Conservation (phyloP, 1,284 basidiomycete genomes). For the Fomitopsis schrenkii region DNA sequence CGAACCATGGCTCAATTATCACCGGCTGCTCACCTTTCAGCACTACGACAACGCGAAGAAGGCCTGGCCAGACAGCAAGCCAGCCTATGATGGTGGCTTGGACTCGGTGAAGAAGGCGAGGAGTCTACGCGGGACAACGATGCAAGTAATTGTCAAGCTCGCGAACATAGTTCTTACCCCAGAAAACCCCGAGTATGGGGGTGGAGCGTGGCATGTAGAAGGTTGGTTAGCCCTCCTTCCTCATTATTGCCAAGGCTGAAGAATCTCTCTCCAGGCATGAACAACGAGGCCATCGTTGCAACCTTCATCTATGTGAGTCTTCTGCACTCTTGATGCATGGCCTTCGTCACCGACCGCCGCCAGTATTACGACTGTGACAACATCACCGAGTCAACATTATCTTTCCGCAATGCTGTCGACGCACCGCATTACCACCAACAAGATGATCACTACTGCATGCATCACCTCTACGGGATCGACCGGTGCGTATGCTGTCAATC, state of each 20-base stretch:
- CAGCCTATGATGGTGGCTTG: background rate
- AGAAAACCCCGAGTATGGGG: conserved; percentile 31
- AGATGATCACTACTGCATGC: conserved; percentile 1
- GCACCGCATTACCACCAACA: conserved; percentile 1
- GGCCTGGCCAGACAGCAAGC: background rate
- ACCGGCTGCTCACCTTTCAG: background rate
- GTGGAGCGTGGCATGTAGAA: conserved; percentile 34
- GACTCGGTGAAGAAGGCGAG: conserved; percentile 7
- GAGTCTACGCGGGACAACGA: conserved; percentile 16
- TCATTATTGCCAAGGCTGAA: background rate
- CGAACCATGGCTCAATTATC: background rate
- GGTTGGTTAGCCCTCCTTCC: conserved; percentile 4
- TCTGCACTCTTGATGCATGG: background rate
- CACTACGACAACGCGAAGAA: background rate
- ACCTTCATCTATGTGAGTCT: conserved; percentile 35
- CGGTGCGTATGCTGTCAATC: background rate
- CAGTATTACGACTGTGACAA: conserved; percentile 14
- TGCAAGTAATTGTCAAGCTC: conserved; percentile 51
- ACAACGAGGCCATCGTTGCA: conserved; percentile 45
- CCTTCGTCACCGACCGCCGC: background rate
- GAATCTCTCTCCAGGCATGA: conserved; percentile 17
- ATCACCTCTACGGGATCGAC: conserved; percentile 5
- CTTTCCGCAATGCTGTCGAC: conserved; percentile 13
- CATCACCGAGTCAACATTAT: conserved; percentile 13
- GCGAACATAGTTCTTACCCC: conserved; percentile 46